A percentile compares a stretch with the other conserved stretches of the same genome.
phyloP scores from a whole-genome alignment of 2,329 filamentous ascomycete genomes.

The Thielaviopsis ethacetica region DNA sequence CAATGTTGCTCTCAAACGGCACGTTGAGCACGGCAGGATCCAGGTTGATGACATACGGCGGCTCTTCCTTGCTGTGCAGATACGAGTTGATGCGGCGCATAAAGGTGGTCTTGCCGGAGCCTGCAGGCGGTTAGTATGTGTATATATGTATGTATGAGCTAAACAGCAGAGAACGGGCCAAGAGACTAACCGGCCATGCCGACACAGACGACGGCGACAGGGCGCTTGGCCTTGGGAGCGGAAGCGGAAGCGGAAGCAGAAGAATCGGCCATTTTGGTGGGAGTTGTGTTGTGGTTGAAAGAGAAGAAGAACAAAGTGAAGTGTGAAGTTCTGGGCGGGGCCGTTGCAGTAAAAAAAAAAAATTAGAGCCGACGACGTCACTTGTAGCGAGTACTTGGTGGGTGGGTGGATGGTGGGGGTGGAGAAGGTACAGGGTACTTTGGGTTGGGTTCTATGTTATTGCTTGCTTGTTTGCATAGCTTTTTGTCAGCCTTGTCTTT shows the following conservation, averaged over 20 bases:
- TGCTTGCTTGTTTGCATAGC: no score
- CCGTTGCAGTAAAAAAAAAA: neutral
- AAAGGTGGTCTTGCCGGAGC: constrained; percentile 98
- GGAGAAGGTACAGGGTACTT: no score
- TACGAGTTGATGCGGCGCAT: constrained; percentile 97
- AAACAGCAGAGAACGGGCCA: neutral
- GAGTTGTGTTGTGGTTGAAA: neutral
- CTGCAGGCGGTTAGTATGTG: constrained; percentile 23
- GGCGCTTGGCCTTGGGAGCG: constrained; percentile 18
- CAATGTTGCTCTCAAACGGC: constrained; percentile 93
- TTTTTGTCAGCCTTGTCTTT: neutral
- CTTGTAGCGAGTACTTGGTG: neutral
- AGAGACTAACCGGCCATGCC: constrained; percentile 69
- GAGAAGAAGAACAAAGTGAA: no score
- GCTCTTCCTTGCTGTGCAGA: constrained; percentile 61
- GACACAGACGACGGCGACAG: constrained; percentile 77
- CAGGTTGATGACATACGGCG: constrained; percentile 92
- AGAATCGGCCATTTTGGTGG: neutral
- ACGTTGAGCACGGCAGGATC: constrained; percentile 88
- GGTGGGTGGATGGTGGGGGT: neutral
- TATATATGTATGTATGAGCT: neutral
- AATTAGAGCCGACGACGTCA: neutral
- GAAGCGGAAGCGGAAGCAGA: neutral
- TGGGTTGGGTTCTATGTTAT: no score
- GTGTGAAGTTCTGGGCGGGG: neutral